A percentile compares a stretch with the other conserved stretches of the same genome.
Conservation (phyloP, 768 basidiomycete genomes). For the Lactifluus piperatus region DNA sequence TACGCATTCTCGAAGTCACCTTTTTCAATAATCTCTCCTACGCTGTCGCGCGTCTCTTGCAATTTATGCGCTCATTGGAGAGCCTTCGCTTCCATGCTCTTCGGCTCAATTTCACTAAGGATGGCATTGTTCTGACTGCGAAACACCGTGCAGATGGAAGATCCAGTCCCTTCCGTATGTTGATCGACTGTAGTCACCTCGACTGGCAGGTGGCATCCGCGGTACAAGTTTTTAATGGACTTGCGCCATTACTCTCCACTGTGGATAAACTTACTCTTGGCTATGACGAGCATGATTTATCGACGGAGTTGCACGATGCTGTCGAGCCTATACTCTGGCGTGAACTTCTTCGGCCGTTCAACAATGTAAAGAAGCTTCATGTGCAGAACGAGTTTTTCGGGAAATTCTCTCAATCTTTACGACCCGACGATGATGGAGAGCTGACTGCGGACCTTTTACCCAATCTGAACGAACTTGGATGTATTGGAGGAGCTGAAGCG, state of each 20-base stretch:
- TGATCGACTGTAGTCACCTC: neutral
- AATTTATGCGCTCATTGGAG: neutral
- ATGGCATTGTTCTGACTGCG: neutral
- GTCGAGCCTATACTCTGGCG: too few species aligned
- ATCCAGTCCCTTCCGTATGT: neutral
- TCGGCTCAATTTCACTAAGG: neutral
- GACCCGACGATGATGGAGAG: neutral
- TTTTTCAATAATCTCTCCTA: neutral
- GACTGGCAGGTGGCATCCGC: neutral
- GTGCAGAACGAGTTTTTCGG: neutral
- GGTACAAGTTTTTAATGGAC: neutral
- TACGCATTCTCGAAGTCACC: neutral
- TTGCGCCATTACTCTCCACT: neutral
- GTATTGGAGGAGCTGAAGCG: neutral
- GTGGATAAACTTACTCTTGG: neutral
- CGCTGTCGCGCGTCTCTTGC: neutral
- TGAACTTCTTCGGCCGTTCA: neutral
- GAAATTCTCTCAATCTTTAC: neutral
- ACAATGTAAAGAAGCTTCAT: neutral
- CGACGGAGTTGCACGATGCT: neutral
- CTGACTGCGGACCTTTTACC: neutral
- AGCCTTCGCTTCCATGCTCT: neutral
- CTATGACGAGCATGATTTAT: neutral
- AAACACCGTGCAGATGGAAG: neutral
- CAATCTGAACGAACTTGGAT: neutral